A percentile compares a stretch with the other conserved stretches of the same genome.
Conservation (phyloP, 2,329 filamentous ascomycete genomes). For the Magnaporthales sp. region DNA sequence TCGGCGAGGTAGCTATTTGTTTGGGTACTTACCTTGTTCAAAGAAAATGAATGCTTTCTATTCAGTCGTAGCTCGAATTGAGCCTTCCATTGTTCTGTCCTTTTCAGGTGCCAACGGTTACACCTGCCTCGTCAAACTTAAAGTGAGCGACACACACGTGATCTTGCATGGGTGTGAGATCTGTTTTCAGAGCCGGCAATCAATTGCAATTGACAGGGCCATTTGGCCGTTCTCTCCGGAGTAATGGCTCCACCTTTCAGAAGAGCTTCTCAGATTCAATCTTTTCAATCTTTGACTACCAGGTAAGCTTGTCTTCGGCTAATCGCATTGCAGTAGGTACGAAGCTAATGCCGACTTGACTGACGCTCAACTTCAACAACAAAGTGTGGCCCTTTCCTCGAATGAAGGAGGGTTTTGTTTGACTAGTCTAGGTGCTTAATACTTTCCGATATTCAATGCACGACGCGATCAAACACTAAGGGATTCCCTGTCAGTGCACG, state of each 20-base stretch:
- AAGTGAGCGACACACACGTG: neutral
- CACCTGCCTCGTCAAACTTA: neutral
- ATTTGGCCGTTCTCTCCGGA: too few species aligned
- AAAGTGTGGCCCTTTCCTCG: neutral
- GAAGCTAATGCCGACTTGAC: neutral
- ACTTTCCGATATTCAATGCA: too few species aligned
- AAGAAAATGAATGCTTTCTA: neutral
- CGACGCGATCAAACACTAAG: neutral
- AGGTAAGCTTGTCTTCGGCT: too few species aligned
- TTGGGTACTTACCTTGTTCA: neutral
- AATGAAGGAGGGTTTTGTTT: neutral
- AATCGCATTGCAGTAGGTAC: too few species aligned
- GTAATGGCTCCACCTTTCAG: too few species aligned
- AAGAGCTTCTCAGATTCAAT: neutral
- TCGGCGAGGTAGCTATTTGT: neutral
- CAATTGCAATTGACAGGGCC: too few species aligned
- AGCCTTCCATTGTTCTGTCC: neutral
- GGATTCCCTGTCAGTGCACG: neutral
- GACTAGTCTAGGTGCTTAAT: too few species aligned
- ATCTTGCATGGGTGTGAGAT: neutral
- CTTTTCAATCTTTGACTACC: neutral
- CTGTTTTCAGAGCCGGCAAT: too few species aligned
- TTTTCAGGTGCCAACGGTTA: neutral
- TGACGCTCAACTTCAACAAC: neutral
- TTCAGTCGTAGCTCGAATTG: neutral